Percentiles rank a stretch among this genome's conserved stretches.
Evolutionary conservation across 129 eudicot genomes (phyloP).

Genomic region (Saussurea involucrata): DNA sequence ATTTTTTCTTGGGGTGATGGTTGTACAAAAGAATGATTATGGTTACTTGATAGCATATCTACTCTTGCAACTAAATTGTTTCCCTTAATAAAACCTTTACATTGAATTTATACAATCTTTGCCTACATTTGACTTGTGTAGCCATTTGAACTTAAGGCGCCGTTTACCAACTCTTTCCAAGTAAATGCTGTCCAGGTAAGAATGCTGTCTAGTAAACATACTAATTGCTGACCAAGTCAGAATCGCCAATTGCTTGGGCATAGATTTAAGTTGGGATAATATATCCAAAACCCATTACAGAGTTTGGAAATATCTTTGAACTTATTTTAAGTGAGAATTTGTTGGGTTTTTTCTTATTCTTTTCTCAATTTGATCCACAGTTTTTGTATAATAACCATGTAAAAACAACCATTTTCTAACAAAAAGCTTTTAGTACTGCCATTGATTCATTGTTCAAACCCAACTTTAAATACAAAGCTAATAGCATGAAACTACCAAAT

Average conservation of each 20-base stretch:
- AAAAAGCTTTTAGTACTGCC: too few species aligned
- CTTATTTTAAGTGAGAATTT: too few species aligned
- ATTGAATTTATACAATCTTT: background rate
- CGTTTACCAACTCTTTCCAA: too few species aligned
- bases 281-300: background rate
- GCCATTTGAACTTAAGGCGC: background rate
- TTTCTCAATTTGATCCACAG: too few species aligned
- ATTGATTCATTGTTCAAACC: too few species aligned
- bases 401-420: too few species aligned
- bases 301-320: background rate
- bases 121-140: background rate
- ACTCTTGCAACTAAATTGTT: slow-evolving; percentile 1
- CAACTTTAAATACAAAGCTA: too few species aligned
- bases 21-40: slow-evolving; percentile 10
- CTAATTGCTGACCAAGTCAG: too few species aligned
- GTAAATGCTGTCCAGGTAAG: too few species aligned
- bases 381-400: too few species aligned
- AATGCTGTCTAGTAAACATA: too few species aligned
- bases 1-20: slow-evolving; percentile 13
- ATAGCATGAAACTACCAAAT: background rate
- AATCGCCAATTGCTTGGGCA: background rate
- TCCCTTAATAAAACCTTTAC: background rate
- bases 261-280: background rate
- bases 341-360: too few species aligned
- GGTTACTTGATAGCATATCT: slow-evolving; percentile 18